Evolutionary conservation across 805 yeast genomes (phyloP), one percentile per base, ranked within the genome.

Genomic region (Cyberlindnera veronae): DNA sequence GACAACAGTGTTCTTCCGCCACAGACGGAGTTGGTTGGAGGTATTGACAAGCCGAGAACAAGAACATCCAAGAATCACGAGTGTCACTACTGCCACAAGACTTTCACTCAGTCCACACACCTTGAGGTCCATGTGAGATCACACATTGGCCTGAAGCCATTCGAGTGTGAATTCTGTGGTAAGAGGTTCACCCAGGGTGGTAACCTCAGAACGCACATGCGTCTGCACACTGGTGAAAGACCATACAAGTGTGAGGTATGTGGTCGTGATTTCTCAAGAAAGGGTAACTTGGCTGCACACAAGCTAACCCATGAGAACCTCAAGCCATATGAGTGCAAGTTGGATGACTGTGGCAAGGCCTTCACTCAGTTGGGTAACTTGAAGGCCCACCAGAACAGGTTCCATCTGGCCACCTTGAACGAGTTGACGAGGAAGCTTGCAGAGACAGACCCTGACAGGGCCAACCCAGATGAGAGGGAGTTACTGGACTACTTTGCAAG

Each of bases 231-330:
- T 0, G 96, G 96, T 20, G 96, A 90, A 54, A 84, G 85, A 57
- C 98, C 97, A 4, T 90, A 82, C 57, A 69, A 73, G 27, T 90
- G 98, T 66, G 80, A 78, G 15, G 63, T 75, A 9, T 90, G 98
- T 62, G 76, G 77, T 17, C 76, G 87, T 45, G 70, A 77, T 24
- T 90, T 90, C 61, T 86, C 95, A 39, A 75, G 96, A 54, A 86
- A 90, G 62, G 98, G 98, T 14, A 90, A 90, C 63, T 71, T 87
- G 50, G 90, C 91, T 19, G 95, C 95, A 3, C 98, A 90, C 63
- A 69, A 72, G 60, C 66, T 86, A 43, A 88, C 95, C 0, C 97
- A 89, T 63, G 81, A 80, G 41, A 79, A 84, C 52, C 67, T 77
- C 41, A 81, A 84, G 54, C 96, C 95, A 6, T 86, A 71, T 57